phyloP scores from a whole-genome alignment of 2,329 filamentous ascomycete species.

The Sclerotinia borealis region DNA sequence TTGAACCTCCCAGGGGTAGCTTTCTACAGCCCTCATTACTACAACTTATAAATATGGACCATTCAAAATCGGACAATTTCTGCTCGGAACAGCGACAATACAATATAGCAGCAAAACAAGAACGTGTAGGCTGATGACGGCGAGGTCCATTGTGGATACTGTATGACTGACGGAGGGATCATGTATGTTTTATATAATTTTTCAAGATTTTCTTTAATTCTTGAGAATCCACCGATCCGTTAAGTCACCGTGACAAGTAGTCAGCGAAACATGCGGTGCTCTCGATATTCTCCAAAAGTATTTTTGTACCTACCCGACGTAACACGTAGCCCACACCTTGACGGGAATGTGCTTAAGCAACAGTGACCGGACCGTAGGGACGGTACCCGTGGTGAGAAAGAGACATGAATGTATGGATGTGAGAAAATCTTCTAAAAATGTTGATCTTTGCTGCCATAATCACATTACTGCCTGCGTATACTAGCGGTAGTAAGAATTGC shows the following conservation, averaged over 20 bases:
- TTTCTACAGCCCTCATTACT: background rate
- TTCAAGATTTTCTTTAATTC: background rate
- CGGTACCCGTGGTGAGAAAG: slow-evolving; percentile 10
- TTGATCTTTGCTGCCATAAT: background rate
- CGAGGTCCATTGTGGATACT: background rate
- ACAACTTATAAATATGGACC: background rate
- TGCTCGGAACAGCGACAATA: background rate
- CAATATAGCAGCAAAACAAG: background rate
- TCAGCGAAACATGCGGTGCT: slow-evolving; percentile 3
- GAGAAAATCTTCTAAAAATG: background rate
- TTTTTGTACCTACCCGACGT: slow-evolving; percentile 9
- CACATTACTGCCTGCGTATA: background rate
- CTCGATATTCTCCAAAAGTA: background rate
- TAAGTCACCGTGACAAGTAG: slow-evolving; percentile 4
- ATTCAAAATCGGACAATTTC: background rate
- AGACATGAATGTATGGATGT: background rate
- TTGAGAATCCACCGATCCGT: background rate
- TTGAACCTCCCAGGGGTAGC: background rate
- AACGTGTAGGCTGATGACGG: background rate
- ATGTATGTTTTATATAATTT: background rate
- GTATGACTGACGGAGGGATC: background rate
- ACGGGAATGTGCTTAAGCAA: slow-evolving; percentile 6
- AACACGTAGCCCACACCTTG: background rate
- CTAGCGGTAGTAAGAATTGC: background rate
- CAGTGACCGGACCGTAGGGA: slow-evolving; percentile 12